Percentiles rank a stretch among this genome's conserved stretches.
Conservation (phyloP, 495 filamentous ascomycete genomes). For the Xylaria longipes region DNA sequence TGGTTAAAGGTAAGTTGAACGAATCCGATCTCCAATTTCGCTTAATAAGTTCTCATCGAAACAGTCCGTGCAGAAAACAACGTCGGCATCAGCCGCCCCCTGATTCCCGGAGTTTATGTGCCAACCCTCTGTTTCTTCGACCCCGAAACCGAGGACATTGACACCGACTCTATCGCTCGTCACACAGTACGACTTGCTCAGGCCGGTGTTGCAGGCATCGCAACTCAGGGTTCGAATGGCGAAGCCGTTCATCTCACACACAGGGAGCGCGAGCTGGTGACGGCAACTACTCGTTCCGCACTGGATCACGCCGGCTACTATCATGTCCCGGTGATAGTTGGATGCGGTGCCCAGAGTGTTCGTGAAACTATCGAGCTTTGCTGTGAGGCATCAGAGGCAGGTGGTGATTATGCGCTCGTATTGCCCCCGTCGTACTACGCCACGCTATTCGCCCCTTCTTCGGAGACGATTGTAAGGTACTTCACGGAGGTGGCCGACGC, state of each 20-base stretch:
- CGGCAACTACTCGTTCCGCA: constrained; percentile 75
- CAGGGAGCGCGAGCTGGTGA: constrained; percentile 72
- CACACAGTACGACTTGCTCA: constrained; percentile 75
- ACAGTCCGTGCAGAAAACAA: background rate
- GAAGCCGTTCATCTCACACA: constrained; percentile 83
- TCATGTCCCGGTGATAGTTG: constrained; percentile 79
- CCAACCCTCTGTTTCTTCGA: constrained; percentile 75
- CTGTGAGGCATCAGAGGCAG: constrained; percentile 73
- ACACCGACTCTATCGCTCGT: constrained; percentile 67
- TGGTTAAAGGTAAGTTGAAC: background rate
- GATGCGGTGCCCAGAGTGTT: constrained; percentile 83
- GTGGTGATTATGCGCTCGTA: constrained; percentile 84
- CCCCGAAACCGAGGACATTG: constrained; percentile 60
- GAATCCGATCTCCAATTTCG: background rate
- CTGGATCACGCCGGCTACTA: constrained; percentile 68
- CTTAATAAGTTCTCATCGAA: background rate
- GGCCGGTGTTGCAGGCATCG: constrained; percentile 74
- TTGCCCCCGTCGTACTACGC: constrained; percentile 89
- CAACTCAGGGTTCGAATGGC: constrained; percentile 86
- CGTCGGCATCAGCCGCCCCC: constrained; percentile 13
- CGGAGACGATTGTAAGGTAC: constrained; percentile 71
- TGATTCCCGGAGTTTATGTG: constrained; percentile 67
- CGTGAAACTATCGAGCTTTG: constrained; percentile 84
- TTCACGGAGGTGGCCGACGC: constrained; percentile 73
- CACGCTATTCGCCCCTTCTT: constrained; percentile 62